These are phyloP conservation scores for Colletotrichum phormii DNA, from an alignment of 2,329 filamentous ascomycete genomes.

Conservation along the genomic window DNA sequence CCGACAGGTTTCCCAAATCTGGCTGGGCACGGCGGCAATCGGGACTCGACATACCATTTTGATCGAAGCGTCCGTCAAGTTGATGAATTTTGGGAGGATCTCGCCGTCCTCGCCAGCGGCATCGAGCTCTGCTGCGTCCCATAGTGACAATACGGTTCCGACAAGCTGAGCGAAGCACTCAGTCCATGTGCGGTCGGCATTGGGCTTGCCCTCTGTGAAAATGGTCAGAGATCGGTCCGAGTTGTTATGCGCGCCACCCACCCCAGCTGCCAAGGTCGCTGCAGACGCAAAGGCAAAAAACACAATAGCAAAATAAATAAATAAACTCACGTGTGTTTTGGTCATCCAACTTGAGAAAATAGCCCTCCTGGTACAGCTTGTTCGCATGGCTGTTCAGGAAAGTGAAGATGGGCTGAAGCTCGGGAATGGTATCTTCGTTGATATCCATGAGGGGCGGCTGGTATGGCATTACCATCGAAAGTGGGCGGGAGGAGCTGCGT, in stretches of 20 bases:
- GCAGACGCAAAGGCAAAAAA: neutral
- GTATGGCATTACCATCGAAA: conserved; percentile 89
- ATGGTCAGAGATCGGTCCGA: conserved; percentile 16
- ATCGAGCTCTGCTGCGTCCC: conserved; percentile 94
- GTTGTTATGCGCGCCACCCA: neutral
- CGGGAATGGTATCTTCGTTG: conserved; percentile 85
- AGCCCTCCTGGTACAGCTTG: conserved; percentile 97
- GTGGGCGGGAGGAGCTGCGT: conserved; percentile 73
- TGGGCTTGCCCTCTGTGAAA: conserved; percentile 82
- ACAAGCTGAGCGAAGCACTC: conserved; percentile 98
- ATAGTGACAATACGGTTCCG: conserved; percentile 92
- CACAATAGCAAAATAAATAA: too few species aligned
- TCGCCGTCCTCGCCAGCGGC: conserved; percentile 86
- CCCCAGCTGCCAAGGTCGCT: neutral
- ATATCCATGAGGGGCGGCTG: conserved; percentile 89
- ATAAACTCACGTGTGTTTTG: conserved; percentile 88
- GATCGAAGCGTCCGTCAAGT: conserved; percentile 95
- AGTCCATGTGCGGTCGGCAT: conserved; percentile 88
- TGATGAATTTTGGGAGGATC: conserved; percentile 92
- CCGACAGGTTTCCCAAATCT: neutral
- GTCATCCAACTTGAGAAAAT: conserved; percentile 96
- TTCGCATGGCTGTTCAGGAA: conserved; percentile 95
- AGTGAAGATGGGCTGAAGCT: conserved; percentile 93
- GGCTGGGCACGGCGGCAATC: conserved; percentile 2
- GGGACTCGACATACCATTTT: conserved; percentile 79